A percentile compares a stretch with the other conserved stretches of the same genome.
phyloP scores from a whole-genome alignment of 345 rosid species.

The Linum usitatissimum region DNA sequence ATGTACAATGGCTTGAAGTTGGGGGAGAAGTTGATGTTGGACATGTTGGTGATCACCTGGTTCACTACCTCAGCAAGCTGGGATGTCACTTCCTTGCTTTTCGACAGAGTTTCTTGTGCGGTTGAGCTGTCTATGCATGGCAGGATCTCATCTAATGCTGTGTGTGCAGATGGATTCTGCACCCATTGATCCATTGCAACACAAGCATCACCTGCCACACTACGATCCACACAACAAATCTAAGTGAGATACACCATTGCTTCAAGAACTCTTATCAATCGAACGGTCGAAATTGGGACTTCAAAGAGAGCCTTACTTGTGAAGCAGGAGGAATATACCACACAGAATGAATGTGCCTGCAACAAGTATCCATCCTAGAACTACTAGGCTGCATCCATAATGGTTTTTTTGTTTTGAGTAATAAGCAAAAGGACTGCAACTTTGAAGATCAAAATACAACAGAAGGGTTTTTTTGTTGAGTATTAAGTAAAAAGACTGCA shows the following conservation, averaged over 20 bases:
- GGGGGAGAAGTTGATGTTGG: conserved; percentile 88
- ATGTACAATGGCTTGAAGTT: conserved; percentile 57
- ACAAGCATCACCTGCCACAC: conserved; percentile 83
- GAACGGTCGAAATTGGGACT: background rate
- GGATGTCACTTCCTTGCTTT: conserved; percentile 62
- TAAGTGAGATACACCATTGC: too few relatives aligned
- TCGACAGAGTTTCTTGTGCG: conserved; percentile 56
- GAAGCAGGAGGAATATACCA: conserved; percentile 79
- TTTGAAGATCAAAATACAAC: background rate
- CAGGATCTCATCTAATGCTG: conserved; percentile 73
- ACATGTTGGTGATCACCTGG: conserved; percentile 82
- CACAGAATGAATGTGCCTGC: conserved; percentile 80
- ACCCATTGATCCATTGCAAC: conserved; percentile 83
- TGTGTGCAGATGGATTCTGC: conserved; percentile 64
- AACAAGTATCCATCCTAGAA: conserved; percentile 83
- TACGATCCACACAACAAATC: conserved; percentile 12
- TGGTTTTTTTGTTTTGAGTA: background rate
- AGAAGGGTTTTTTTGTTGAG: too few relatives aligned
- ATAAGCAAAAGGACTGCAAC: background rate
- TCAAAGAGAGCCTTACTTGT: conserved; percentile 45
- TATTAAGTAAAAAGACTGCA: too few relatives aligned
- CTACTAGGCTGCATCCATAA: conserved; percentile 52
- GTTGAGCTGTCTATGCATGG: conserved; percentile 79
- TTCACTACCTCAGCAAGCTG: conserved; percentile 72
- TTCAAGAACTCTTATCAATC: background rate